Conservation (phyloP, 768 basidiomycete genomes). For the Russula griseocarnosa region DNA sequence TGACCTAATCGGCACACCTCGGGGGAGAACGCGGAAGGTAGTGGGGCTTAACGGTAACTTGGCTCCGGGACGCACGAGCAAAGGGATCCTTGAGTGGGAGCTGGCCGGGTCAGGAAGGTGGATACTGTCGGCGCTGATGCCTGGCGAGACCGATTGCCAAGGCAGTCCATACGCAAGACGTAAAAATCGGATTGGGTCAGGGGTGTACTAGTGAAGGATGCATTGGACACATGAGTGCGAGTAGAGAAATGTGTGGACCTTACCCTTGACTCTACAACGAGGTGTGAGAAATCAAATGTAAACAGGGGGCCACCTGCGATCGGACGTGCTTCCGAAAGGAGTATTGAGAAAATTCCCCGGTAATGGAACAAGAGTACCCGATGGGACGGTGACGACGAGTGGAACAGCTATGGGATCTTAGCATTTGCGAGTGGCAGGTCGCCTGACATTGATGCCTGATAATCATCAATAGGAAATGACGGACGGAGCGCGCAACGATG, state of each 20-base stretch:
- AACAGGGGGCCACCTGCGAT: conserved; percentile 8
- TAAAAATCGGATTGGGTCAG: conserved; percentile 5
- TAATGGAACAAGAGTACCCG: conserved; percentile 9
- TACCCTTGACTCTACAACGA: conserved; percentile 10
- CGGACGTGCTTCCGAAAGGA: conserved; percentile 10
- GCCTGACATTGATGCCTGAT: conserved; percentile 15
- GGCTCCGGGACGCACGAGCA: conserved; percentile 9
- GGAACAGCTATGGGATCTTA: conserved; percentile 5
- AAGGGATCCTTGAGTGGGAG: background rate
- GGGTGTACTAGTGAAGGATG: background rate
- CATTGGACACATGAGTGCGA: background rate
- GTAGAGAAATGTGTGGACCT: background rate
- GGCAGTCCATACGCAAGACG: conserved; percentile 11
- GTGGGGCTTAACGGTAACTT: conserved; percentile 2
- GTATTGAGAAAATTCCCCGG: background rate
- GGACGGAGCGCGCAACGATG: conserved; percentile 22
- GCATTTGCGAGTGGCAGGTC: conserved; percentile 9
- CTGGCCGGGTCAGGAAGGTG: conserved; percentile 13
- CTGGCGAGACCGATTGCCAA: conserved; percentile 7
- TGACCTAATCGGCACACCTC: background rate
- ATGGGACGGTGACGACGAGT: conserved; percentile 8
- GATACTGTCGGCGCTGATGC: conserved; percentile 4
- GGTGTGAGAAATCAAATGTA: conserved; percentile 14
- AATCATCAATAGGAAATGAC: conserved; percentile 12
- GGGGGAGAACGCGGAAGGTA: background rate